A percentile compares a stretch with the other conserved stretches of the same genome.
Conservation (phyloP, 106 monocot genomes). For the Vanilla planifolia region DNA sequence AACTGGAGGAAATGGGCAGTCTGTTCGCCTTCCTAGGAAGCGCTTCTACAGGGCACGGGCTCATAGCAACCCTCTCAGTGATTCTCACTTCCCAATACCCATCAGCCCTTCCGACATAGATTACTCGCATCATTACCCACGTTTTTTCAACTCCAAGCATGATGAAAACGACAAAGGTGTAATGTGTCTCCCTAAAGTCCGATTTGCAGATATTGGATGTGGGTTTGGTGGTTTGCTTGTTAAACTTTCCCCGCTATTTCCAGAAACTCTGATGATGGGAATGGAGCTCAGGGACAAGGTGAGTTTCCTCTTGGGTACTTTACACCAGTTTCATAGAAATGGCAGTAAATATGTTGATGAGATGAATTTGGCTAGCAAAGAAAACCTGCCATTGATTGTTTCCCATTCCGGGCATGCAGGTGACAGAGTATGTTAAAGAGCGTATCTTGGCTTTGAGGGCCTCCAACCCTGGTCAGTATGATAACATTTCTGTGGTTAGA, state of each 20-base stretch:
- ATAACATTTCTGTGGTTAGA: constrained; percentile 72
- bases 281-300: constrained; percentile 99
- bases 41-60: constrained; percentile 92
- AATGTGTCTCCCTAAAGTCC: constrained; percentile 33
- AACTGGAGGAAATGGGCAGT: constrained; percentile 22
- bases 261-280: constrained; percentile 86
- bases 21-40: constrained; percentile 56
- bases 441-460: constrained; percentile 66
- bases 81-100: constrained; percentile 94
- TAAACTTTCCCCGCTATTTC: constrained; percentile 74
- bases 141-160: constrained; percentile 29
- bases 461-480: constrained; percentile 53
- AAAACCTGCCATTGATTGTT: no score
- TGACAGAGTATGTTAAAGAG: constrained; percentile 90
- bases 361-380: no score
- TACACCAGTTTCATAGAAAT: no score
- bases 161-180: background rate
- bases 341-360: no score
- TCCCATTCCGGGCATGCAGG: no score
- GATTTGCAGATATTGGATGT: constrained; percentile 90
- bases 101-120: constrained; percentile 68
- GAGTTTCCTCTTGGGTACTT: no score
- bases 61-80: constrained; percentile 99
- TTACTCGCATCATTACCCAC: constrained; percentile 58
- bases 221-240: constrained; percentile 94